Evolutionary conservation across 345 rosid species (phyloP), one percentile per base, ranked within the genome.

Genomic region (Trapa bicornis): DNA sequence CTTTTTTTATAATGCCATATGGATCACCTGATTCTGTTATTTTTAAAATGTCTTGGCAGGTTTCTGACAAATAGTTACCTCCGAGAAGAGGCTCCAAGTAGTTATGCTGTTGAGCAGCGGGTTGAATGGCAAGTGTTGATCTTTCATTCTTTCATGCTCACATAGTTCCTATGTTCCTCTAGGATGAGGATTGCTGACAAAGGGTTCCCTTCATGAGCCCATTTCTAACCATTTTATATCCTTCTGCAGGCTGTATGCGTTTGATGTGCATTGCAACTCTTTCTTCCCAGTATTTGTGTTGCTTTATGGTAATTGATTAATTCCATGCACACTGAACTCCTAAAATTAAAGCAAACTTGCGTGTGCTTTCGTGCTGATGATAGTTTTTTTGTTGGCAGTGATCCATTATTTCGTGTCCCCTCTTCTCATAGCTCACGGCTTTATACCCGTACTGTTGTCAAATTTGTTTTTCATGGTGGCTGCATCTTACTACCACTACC

Each of bases 251-350:
- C 75, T 95, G 61, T 95, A 95, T 68, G 89, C 97, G 65, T 95
- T 95, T 80, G 99, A 95, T 68, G 99, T 95, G 81, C 96, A 95
- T 88, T 95, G 99, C 97, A 91, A 95, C 84, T 87, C 99, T 47
- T 95, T 95, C 93, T 91, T 95, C 82, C 99, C 99, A 38, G 72
- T 95, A 93, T 95, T 95, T 73, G 88, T 89, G 47, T 75, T 91
- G 80, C 97, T 91, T 67, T 87, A 89, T 33, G 97, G 99, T 91
- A 86, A 85, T 71, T 29, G 65, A 10, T 66, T 9, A 6, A 43
- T 35, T 29, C 63, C 68, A 16, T 47, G 54, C 61, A 37, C 48
- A 56, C 33, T 66, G 56, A 45, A 41, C 9, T 36, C 61, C 39
- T 37, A 38, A 14, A 12, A 3, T 37, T 15, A 9, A 9, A 3